Conservation (phyloP, 2,329 filamentous ascomycete species). For the Diaporthe eres region DNA sequence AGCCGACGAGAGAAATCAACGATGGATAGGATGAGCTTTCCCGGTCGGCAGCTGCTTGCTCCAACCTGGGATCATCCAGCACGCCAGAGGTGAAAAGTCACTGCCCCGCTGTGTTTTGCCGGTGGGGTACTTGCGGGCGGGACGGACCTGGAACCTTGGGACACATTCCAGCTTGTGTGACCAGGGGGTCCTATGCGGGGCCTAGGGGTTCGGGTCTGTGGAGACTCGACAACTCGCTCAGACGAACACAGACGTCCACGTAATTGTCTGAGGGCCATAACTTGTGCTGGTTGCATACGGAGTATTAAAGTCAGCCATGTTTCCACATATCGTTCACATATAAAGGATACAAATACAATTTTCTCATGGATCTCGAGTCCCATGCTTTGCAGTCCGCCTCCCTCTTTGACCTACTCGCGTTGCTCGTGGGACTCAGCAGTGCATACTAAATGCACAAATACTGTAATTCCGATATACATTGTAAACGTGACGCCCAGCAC, state of each 20-base stretch:
- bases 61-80: conserved; percentile 25
- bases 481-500: neutral
- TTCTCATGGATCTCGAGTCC: neutral
- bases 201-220: conserved; percentile 8
- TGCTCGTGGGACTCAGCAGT: neutral
- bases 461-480: neutral
- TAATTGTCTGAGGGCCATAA: too few species aligned
- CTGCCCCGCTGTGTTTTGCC: neutral
- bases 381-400: too few species aligned
- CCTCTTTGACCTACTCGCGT: too few species aligned
- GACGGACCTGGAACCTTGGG: neutral
- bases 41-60: conserved; percentile 14
- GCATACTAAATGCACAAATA: neutral
- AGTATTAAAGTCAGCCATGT: neutral
- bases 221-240: neutral
- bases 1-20: conserved; percentile 20
- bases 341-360: neutral
- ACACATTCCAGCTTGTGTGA: conserved; percentile 2
- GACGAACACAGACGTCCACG: neutral
- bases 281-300: too few species aligned
- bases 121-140: conserved; percentile 16
- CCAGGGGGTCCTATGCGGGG: neutral
- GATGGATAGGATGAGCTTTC: conserved; percentile 26
- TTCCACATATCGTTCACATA: too few species aligned
- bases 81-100: conserved; percentile 1